Percentiles rank a stretch among this genome's conserved stretches.
Conservation (phyloP, 2,329 filamentous ascomycete species). For the Balansia obtecta region DNA sequence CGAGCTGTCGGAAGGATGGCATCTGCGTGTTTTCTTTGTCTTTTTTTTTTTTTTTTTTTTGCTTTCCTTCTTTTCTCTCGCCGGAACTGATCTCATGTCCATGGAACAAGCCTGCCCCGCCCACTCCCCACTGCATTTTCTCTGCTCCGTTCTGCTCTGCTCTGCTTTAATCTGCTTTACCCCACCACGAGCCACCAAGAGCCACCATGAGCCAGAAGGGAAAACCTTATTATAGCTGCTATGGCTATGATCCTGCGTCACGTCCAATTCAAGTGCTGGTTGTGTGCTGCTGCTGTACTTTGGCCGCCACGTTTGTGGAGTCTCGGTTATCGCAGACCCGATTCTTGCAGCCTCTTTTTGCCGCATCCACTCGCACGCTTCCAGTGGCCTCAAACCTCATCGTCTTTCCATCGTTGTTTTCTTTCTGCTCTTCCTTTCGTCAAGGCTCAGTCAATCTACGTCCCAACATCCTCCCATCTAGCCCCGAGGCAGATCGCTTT, state of each 20-base stretch:
- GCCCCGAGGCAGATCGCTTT: neutral
- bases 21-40: too few relatives aligned
- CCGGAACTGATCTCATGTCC: too few relatives aligned
- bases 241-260: neutral
- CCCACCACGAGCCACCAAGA: neutral
- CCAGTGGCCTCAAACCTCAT: neutral
- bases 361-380: neutral
- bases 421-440: neutral
- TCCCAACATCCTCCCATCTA: neutral
- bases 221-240: neutral
- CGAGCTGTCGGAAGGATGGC: too few relatives aligned
- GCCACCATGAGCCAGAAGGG: neutral
- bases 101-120: too few relatives aligned
- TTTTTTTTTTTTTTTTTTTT: neutral
- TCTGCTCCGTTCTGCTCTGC: too few relatives aligned
- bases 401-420: neutral
- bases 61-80: neutral
- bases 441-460: neutral
- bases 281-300: neutral
- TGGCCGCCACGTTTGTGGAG: constrained; percentile 3
- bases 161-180: too few relatives aligned
- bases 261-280: neutral
- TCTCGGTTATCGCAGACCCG: neutral
- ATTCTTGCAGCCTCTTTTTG: neutral
- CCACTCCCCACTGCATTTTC: neutral